Evolutionary conservation across 73 alveolate genomes (phyloP).

Genomic region (Stentor coeruleus): DNA sequence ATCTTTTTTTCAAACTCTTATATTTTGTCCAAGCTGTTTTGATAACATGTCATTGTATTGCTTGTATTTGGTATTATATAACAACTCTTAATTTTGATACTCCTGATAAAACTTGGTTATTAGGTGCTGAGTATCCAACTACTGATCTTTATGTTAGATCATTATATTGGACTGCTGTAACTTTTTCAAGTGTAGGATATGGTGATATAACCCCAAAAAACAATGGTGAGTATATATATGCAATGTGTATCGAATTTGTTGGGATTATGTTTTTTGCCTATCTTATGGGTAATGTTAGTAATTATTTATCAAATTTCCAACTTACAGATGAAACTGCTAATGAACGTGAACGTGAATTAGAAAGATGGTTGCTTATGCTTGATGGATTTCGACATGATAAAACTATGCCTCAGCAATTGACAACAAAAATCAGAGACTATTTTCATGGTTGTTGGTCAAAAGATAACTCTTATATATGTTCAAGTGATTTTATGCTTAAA

Average conservation of each 20-base stretch:
- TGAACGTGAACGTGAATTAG: neutral
- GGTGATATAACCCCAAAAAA: neutral
- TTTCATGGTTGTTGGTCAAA: neutral
- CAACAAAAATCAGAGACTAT: neutral
- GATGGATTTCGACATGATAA: neutral
- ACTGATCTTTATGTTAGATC: neutral
- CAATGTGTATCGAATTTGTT: neutral
- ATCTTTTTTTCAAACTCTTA: neutral
- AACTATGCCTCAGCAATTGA: neutral
- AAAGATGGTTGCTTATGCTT: neutral
- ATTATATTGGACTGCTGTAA: neutral
- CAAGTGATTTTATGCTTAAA: neutral
- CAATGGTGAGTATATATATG: neutral
- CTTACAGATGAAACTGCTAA: neutral
- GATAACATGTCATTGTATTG: neutral
- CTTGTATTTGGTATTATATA: slow-evolving; percentile 13
- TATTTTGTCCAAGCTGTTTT: neutral
- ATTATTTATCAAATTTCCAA: neutral
- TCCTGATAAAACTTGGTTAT: neutral
- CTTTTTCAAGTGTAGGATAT: neutral
- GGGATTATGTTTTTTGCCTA: slow-evolving; percentile 16
- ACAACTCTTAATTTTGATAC: neutral
- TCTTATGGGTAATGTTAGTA: slow-evolving; percentile 6
- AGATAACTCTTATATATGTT: slow-evolving; percentile 3
- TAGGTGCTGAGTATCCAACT: neutral